These are phyloP conservation scores for Silene conica DNA, from an alignment of 148 eudicot species.

Conservation along the genomic window DNA sequence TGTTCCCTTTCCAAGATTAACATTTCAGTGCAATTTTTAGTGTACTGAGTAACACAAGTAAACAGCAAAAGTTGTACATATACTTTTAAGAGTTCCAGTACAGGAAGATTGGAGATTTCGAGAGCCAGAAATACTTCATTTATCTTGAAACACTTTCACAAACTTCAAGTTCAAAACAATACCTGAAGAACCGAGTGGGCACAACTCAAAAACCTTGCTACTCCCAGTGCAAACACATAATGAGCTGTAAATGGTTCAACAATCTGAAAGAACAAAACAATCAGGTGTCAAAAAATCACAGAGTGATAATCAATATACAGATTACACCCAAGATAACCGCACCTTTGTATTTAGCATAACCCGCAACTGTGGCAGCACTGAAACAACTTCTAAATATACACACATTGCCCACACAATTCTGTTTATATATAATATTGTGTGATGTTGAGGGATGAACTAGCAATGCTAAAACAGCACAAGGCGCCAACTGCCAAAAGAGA, in stretches of 20 bases:
- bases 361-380: too few relatives aligned
- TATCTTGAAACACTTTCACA: too few relatives aligned
- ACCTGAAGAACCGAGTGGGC: slow-evolving; percentile 59
- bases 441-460: slow-evolving; percentile 32
- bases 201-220: slow-evolving; percentile 48
- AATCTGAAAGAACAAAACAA: slow-evolving; percentile 24
- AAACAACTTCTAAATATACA: slow-evolving; percentile 36
- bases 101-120: too few relatives aligned
- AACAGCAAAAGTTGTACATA: too few relatives aligned
- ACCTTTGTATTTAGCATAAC: too few relatives aligned
- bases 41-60: too few relatives aligned
- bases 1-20: too few relatives aligned
- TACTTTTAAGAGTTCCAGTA: too few relatives aligned
- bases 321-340: too few relatives aligned
- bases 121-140: too few relatives aligned
- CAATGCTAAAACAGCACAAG: slow-evolving; percentile 31
- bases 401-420: slow-evolving; percentile 36
- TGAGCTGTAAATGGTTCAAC: slow-evolving; percentile 57
- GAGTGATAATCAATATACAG: not conserved
- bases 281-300: not conserved
- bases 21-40: too few relatives aligned
- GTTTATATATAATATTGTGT: slow-evolving; percentile 30
- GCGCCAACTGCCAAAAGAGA: slow-evolving; percentile 22
- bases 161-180: not conserved
- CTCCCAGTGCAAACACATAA: too few relatives aligned